Conservation (phyloP, 1,284 basidiomycete species). For the Irpex sp. region DNA sequence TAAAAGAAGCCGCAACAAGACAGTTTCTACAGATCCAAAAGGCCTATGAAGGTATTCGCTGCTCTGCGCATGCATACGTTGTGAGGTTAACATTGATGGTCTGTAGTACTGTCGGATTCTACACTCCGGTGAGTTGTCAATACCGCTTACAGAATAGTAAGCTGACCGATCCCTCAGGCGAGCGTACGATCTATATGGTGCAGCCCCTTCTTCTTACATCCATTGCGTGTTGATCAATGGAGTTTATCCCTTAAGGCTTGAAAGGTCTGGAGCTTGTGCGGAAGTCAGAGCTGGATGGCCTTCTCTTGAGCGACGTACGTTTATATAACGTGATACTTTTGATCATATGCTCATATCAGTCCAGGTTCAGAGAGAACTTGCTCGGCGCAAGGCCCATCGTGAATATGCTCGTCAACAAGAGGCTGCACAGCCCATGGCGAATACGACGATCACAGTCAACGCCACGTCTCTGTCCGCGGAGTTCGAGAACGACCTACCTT, state of each 20-base stretch:
- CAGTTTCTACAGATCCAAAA: constrained; percentile 75
- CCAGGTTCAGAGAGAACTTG: neutral
- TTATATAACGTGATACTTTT: neutral
- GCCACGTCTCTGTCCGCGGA: constrained; percentile 43
- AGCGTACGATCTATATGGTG: constrained; percentile 76
- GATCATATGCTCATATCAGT: neutral
- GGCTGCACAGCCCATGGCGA: neutral
- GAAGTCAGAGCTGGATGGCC: constrained; percentile 17
- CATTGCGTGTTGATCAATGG: neutral
- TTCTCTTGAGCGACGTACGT: constrained; percentile 20
- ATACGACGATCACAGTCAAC: constrained; percentile 37
- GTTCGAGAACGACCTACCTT: constrained; percentile 14
- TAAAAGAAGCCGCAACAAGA: constrained; percentile 57
- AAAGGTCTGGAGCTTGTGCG: constrained; percentile 16
- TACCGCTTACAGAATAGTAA: constrained; percentile 8
- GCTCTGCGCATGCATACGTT: neutral
- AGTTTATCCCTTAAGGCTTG: constrained; percentile 1
- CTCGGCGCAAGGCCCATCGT: constrained; percentile 4
- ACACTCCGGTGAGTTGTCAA: constrained; percentile 52
- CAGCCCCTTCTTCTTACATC: constrained; percentile 1
- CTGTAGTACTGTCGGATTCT: constrained; percentile 68
- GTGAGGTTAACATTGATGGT: constrained; percentile 9
- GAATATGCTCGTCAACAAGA: constrained; percentile 1
- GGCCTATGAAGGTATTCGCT: constrained; percentile 63
- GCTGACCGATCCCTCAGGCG: constrained; percentile 30